These are phyloP conservation scores for Trichoderma arundinaceum DNA, from an alignment of 2,329 filamentous ascomycete species.

Conservation along the genomic window DNA sequence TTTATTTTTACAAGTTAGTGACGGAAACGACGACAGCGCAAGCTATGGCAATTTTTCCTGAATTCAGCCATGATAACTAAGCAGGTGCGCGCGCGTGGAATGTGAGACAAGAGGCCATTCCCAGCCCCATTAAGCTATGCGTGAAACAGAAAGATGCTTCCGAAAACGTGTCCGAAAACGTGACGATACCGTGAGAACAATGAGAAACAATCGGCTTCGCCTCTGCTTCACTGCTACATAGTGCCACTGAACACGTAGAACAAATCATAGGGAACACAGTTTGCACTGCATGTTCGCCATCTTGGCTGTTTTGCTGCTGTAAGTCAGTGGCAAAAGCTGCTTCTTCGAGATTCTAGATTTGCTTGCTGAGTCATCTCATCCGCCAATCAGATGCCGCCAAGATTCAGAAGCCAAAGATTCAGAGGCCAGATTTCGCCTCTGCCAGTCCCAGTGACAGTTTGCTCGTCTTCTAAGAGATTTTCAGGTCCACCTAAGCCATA, in stretches of 20 bases:
- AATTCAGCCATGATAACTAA: neutral
- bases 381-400: slow-evolving; percentile 33
- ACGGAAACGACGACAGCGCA: neutral
- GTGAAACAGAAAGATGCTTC: neutral
- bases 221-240: neutral
- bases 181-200: neutral
- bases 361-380: slow-evolving; percentile 17
- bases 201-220: neutral
- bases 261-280: too few relatives aligned
- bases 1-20: neutral
- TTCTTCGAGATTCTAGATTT: slow-evolving; percentile 22
- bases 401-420: slow-evolving; percentile 27
- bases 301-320: neutral
- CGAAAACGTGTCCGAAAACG: neutral
- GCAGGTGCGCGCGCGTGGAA: neutral
- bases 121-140: slow-evolving; percentile 16
- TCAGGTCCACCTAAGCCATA: slow-evolving; percentile 24
- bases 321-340: neutral
- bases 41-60: neutral
- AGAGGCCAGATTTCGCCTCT: slow-evolving; percentile 31
- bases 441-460: slow-evolving; percentile 15
- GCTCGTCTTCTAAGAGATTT: slow-evolving; percentile 1
- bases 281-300: neutral
- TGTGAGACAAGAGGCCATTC: slow-evolving; percentile 23
- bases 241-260: too few relatives aligned